Evolutionary conservation across 2,329 filamentous ascomycete species (phyloP), one percentile per base, ranked within the genome.

Genomic region (Aspergillus sp.): DNA sequence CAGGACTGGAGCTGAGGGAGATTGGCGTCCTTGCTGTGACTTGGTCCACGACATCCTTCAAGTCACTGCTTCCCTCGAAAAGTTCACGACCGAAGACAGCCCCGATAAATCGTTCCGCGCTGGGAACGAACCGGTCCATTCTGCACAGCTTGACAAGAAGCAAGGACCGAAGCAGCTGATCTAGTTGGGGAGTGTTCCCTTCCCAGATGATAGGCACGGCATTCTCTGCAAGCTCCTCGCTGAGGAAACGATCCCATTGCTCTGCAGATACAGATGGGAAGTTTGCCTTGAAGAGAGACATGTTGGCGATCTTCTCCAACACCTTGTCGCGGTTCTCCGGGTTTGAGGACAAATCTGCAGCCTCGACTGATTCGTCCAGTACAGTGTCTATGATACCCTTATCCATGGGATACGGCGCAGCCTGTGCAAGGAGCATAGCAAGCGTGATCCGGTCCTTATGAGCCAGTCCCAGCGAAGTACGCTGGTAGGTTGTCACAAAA

Each of bases 361-460:
- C 89, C 53, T 85, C 79, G 32, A 94, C 73, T 44, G 81, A 81
- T 44, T 85, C 80, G 61, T 95, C 90, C 3, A 98, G 79, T 38
- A 98, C 84, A 27, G 82, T 77, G 60, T 98, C 94, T 55, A 98
- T 86, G 51, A 95, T 76, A 10, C 78, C 77, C 75, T 90, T 93
- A 67, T 98, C 89, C 86, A 97, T 95, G 60, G 88, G 82, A 74
- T 91, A 95, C 0, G 93, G 93, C n/a, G 91, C 87, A 4, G 91
- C 93, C 70, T 97, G 93, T 5, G 90, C 90, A 41, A 98, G 83
- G 45, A 98, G 82, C 80, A 98, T 91, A 25, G 90, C 94, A 43
- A 98, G 80, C 0, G 91, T 95, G 56, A 98, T 86, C 42, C 89
- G 85, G 63, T 98, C 93, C 67, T 90, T 95, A 64, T 98, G 93